These are phyloP conservation scores for Sporobolomyces pararoseus DNA, from an alignment of 768 basidiomycete species.

Conservation along the genomic window DNA sequence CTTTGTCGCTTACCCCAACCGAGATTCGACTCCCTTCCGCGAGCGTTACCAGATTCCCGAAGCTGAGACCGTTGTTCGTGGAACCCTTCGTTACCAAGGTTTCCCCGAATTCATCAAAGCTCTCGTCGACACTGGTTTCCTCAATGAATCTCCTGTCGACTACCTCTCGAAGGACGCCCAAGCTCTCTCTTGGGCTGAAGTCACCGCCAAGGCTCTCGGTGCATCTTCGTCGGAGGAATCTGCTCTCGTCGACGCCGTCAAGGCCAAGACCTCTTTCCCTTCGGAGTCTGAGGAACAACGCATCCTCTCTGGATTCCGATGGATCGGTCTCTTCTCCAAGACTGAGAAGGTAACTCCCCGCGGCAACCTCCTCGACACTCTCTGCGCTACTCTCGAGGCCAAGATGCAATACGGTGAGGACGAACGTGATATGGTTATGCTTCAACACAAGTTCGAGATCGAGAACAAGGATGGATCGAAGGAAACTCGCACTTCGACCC, in stretches of 20 bases:
- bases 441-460: constrained; percentile 96
- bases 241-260: constrained; percentile 71
- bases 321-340: constrained; percentile 86
- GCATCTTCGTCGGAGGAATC: constrained; percentile 66
- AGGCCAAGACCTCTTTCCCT: constrained; percentile 67
- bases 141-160: constrained; percentile 68
- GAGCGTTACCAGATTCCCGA: constrained; percentile 91
- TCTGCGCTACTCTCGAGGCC: constrained; percentile 81
- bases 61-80: constrained; percentile 84
- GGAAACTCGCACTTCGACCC: constrained; percentile 83
- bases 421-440: constrained; percentile 93
- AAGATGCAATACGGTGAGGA: constrained; percentile 87
- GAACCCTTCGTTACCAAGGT: constrained; percentile 89
- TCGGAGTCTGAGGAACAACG: constrained; percentile 64
- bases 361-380: constrained; percentile 82
- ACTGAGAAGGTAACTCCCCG: constrained; percentile 54
- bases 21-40: constrained; percentile 83
- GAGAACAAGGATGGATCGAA: constrained; percentile 77
- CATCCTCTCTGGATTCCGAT: constrained; percentile 82
- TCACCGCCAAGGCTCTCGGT: constrained; percentile 69
- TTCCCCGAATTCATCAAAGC: constrained; percentile 92
- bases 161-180: constrained; percentile 62
- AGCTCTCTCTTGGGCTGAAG: constrained; percentile 75
- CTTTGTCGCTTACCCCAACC: constrained; percentile 95
- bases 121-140: constrained; percentile 80